Percentiles rank a stretch among this genome's conserved stretches.
These are phyloP conservation scores for Typha latifolia DNA, from an alignment of 176 grass and related monocot species.

Conservation along the genomic window DNA sequence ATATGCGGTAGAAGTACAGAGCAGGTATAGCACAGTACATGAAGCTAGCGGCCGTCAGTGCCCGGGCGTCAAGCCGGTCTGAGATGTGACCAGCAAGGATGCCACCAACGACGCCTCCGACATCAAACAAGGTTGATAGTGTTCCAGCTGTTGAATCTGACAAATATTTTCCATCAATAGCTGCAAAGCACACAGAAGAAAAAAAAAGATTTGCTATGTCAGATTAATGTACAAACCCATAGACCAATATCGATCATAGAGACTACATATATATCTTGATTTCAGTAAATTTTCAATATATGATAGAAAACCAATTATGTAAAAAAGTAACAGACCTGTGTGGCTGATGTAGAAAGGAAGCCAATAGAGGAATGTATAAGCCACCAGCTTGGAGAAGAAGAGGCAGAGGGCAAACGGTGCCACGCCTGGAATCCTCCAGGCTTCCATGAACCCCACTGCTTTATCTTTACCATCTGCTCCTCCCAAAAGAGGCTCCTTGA, in stretches of 20 bases:
- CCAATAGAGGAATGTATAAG: slow-evolving; percentile 89
- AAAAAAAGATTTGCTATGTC: no score
- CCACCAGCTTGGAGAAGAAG: slow-evolving; percentile 88
- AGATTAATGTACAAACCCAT: no score
- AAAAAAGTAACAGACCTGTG: slow-evolving; percentile 41
- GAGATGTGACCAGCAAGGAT: slow-evolving; percentile 78
- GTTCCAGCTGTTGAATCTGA: slow-evolving; percentile 63
- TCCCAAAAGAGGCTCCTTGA: slow-evolving; percentile 36
- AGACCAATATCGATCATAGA: no score
- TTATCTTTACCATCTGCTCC: slow-evolving; percentile 40
- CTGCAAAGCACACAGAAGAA: slow-evolving; percentile 24
- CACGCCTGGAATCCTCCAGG: slow-evolving; percentile 76
- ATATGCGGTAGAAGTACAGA: slow-evolving; percentile 67
- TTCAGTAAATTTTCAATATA: no score
- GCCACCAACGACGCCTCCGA: slow-evolving; percentile 69
- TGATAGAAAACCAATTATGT: neutral
- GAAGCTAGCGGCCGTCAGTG: slow-evolving; percentile 66
- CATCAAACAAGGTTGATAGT: slow-evolving; percentile 76
- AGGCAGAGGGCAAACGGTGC: slow-evolving; percentile 63
- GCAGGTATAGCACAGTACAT: slow-evolving; percentile 67
- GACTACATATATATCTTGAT: no score
- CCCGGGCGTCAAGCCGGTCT: slow-evolving; percentile 58
- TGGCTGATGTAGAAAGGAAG: slow-evolving; percentile 90
- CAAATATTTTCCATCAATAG: slow-evolving; percentile 55
- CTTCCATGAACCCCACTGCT: slow-evolving; percentile 58